These are phyloP conservation scores for Akanthomyces uredinophilus DNA, from an alignment of 2,329 filamentous ascomycete species.

Conservation along the genomic window DNA sequence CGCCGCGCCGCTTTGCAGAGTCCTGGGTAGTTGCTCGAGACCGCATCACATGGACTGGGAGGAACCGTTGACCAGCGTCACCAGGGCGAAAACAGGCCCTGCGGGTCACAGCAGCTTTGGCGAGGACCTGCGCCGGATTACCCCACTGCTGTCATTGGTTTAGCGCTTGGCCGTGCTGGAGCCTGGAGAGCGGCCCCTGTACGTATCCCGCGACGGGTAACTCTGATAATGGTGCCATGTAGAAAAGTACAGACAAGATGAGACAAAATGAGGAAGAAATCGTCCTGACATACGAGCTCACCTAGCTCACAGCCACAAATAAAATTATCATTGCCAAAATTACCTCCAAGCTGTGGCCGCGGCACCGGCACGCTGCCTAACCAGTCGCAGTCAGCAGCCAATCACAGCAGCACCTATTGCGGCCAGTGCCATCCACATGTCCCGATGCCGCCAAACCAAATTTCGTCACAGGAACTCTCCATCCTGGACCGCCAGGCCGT, in stretches of 20 bases:
- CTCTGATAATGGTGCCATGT: too few relatives aligned
- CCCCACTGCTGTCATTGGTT: not conserved
- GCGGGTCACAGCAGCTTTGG: not conserved
- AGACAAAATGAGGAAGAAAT: too few relatives aligned
- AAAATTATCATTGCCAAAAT: too few relatives aligned
- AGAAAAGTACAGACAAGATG: too few relatives aligned
- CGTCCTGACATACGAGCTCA: too few relatives aligned
- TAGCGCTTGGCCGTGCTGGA: not conserved
- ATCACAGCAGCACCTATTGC: not conserved
- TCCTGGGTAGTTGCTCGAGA: not conserved
- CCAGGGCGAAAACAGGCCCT: not conserved
- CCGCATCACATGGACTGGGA: not conserved
- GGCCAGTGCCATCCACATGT: slow-evolving; percentile 8
- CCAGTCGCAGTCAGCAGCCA: not conserved
- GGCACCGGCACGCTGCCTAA: not conserved
- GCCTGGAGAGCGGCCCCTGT: too few relatives aligned
- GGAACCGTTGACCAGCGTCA: slow-evolving; percentile 1
- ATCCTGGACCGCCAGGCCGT: slow-evolving; percentile 7
- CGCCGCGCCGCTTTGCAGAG: not conserved
- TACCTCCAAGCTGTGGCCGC: not conserved
- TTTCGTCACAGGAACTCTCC: slow-evolving; percentile 13
- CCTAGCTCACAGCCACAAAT: too few relatives aligned
- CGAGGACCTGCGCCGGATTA: not conserved
- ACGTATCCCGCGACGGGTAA: too few relatives aligned
- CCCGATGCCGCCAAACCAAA: slow-evolving; percentile 14